Base-by-base conservation (phyloP, 257 asterid species). In the Jasminum sambac region DNA sequence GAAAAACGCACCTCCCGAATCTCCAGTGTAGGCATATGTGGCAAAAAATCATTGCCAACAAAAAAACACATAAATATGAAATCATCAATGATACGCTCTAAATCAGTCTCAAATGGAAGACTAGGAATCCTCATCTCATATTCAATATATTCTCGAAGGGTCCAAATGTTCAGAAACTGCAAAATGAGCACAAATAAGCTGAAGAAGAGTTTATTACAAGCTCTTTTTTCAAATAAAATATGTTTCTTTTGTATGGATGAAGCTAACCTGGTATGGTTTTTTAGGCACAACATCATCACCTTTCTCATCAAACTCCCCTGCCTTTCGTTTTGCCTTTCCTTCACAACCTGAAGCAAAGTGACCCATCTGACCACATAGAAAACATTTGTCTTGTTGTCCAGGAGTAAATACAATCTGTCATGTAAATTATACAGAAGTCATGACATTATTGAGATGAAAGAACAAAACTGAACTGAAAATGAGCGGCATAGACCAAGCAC, bases 11-110 rank as follows among this genome's bases (percentile, higher is more conserved):
- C 99, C 98, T 95, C 99, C 36, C 98, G 98, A 58, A 91, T 95
- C 94, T 94, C 99, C 50, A 94, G 95, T 26, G 99, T 94, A 44
- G 99, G 99, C 99, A 94, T 94, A 78, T 94, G 99, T 5, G 99
- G 99, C 87, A 94, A 81, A 74, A 94, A 94, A 78, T 94, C 99
- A 74, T 94, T 94, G 77, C 99, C 99, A 26, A 94, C 97, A 69
- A 94, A 94, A 88, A 94, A 94, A 80, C 99, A 95, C 67, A 95
- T 84, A 83, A 95, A 95, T 77, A 95, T 90, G 79, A 91, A 95
- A 79, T 95, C 99, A 67, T 95, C 99, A 69, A 91, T 69, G 50
- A 95, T 83, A 81, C 96, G 77, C 77, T 95, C 99, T 14, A 88
- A 71, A 74, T 95, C 99, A 67, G 85, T 81, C 90, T 89, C 77